Evolutionary conservation across 1,284 basidiomycete species (phyloP).

Genomic region (Cryptococcus depauperatus): DNA sequence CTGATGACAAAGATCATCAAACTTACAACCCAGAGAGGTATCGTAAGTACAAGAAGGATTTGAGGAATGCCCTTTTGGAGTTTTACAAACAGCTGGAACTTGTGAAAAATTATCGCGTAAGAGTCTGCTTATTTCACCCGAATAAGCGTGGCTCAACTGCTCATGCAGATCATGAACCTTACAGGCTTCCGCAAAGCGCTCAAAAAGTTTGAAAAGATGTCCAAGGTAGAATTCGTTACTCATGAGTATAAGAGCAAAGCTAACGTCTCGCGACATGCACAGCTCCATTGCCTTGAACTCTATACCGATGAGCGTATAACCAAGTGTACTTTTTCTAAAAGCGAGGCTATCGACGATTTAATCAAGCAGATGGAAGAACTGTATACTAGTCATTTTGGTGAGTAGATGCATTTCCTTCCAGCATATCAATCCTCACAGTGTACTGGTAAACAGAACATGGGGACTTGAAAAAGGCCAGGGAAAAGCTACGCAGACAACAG

Average conservation of each 20-base stretch:
- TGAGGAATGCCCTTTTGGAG: slow-evolving; percentile 71
- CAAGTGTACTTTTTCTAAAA: slow-evolving; percentile 47
- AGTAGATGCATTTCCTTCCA: slow-evolving; percentile 20
- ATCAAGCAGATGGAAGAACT: slow-evolving; percentile 64
- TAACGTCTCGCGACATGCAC: no score
- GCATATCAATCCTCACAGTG: neutral
- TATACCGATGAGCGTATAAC: slow-evolving; percentile 68
- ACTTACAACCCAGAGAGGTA: slow-evolving; percentile 68
- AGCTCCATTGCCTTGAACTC: slow-evolving; percentile 52
- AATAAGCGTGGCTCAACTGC: neutral
- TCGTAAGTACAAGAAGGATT: slow-evolving; percentile 66
- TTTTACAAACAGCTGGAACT: slow-evolving; percentile 72
- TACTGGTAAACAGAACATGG: slow-evolving; percentile 56
- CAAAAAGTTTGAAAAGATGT: slow-evolving; percentile 88
- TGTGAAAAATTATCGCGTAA: slow-evolving; percentile 75
- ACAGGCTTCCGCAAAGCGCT: slow-evolving; percentile 84
- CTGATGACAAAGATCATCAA: slow-evolving; percentile 27
- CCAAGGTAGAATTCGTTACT: slow-evolving; percentile 50
- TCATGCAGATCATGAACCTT: slow-evolving; percentile 66
- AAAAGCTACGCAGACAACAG: slow-evolving; percentile 56
- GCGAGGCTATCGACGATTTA: slow-evolving; percentile 57
- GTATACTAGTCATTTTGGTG: slow-evolving; percentile 68
- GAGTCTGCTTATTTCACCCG: slow-evolving; percentile 52
- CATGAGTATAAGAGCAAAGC: no score
- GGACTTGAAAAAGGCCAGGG: slow-evolving; percentile 69